A percentile compares a stretch with the other conserved stretches of the same genome.
These are phyloP conservation scores for Ophiosphaerella herpotricha DNA, from an alignment of 2,329 filamentous ascomycete genomes.

Conservation along the genomic window DNA sequence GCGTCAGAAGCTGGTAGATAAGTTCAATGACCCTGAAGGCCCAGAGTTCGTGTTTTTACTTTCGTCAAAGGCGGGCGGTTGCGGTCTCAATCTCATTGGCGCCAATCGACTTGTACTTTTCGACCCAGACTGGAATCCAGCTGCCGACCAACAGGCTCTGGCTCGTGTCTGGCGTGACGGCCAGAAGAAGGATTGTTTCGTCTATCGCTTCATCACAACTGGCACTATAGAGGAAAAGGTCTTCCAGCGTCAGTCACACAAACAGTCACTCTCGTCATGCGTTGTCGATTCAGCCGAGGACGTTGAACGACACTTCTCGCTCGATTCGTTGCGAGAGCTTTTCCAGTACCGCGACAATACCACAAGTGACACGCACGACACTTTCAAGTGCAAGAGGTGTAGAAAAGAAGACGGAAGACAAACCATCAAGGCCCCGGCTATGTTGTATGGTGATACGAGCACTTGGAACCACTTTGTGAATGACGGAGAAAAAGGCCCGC, in stretches of 20 bases:
- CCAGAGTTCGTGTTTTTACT: slow-evolving; percentile 94
- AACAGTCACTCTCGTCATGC: slow-evolving; percentile 93
- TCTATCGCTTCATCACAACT: slow-evolving; percentile 98
- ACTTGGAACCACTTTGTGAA: slow-evolving; percentile 99
- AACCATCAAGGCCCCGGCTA: slow-evolving; percentile 85
- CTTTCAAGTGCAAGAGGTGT: slow-evolving; percentile 97
- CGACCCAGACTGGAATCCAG: slow-evolving; percentile 94
- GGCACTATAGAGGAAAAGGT: slow-evolving; percentile 99
- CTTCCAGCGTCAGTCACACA: slow-evolving; percentile 97
- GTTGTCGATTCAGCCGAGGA: slow-evolving; percentile 97
- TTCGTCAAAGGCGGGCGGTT: slow-evolving; percentile 94
- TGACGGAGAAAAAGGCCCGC: slow-evolving; percentile 65
- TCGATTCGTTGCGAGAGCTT: slow-evolving; percentile 87
- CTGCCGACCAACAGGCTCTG: slow-evolving; percentile 94
- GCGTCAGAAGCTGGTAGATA: slow-evolving; percentile 94
- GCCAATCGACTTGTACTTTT: slow-evolving; percentile 94
- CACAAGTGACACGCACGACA: slow-evolving; percentile 92
- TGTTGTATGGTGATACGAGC: slow-evolving; percentile 97
- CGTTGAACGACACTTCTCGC: slow-evolving; percentile 92
- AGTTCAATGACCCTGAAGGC: slow-evolving; percentile 92
- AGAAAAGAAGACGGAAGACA: slow-evolving; percentile 81
- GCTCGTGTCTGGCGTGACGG: slow-evolving; percentile 98
- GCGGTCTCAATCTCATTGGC: slow-evolving; percentile 92
- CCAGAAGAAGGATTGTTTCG: slow-evolving; percentile 98
- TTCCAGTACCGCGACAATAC: slow-evolving; percentile 91